Base-by-base conservation (phyloP, 176 grass and related monocot species). In the Themeda triandra region DNA sequence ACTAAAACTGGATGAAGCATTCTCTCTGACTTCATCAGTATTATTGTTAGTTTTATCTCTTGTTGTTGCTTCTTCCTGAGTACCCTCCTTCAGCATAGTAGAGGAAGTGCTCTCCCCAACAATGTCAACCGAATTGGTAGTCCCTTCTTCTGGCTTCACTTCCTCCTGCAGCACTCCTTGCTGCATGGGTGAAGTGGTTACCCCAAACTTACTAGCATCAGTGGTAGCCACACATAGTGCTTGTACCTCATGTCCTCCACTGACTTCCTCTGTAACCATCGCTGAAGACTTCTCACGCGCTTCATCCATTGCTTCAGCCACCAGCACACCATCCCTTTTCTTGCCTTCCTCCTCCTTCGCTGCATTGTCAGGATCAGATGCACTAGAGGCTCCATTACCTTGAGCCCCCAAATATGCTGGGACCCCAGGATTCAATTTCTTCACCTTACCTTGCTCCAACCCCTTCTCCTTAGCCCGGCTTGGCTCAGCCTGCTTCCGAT, bases 401-500 rank as follows among this genome's bases (percentile, higher is more conserved):
- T 68, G 79, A 68, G 46, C 21, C 83, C 75, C 70, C 7, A 46
- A 69, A 90, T 75, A 42, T 13, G 25, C 59, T 36, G 60, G 73
- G 68, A 12, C 45, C 23, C n/a, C 54, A 29, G 56, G 33, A 6
- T 73, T 74, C 23, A 77, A 21, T 23, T 23, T 87, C 69, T 54
- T 75, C 31, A 6, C 32, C 37, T 83, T 77, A 11, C 80, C 32
- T 40, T 31, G 69, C 70, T 63, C 83, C 17, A 11, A 13, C 21
- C 68, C 36, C 68, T 71, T 88, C 60, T 86, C 86, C 80, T 89
- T 83, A 2, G 13, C 7, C 66, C 74, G 66, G 21, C 79, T 73
- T 42, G 80, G 73, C 45, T 83, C 75, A 82, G 39, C 62, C 58
- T n/a, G 60, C 37, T 76, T 83, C 18, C 33, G 54, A 68, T 56